Evolutionary conservation across 2,329 filamentous ascomycete genomes (phyloP).

Genomic region (Botryotinia globosa): DNA sequence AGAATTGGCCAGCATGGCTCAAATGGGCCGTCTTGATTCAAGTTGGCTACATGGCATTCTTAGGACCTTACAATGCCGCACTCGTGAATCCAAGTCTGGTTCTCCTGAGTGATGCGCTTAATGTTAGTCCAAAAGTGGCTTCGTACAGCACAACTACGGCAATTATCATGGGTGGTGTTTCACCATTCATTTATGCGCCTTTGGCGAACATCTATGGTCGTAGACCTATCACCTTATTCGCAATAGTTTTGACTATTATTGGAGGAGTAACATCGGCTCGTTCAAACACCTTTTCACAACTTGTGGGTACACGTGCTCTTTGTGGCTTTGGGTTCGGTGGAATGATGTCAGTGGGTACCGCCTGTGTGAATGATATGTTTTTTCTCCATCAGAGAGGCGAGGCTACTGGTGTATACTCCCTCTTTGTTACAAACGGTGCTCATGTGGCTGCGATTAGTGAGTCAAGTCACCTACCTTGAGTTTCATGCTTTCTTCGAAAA

Average conservation of each 20-base stretch:
- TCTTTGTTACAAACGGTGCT: slow-evolving; percentile 37
- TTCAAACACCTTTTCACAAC: slow-evolving; percentile 27
- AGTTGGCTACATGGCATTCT: slow-evolving; percentile 37
- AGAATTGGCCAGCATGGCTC: slow-evolving; percentile 38
- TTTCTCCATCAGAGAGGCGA: slow-evolving; percentile 36
- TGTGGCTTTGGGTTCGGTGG: slow-evolving; percentile 36
- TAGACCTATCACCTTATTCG: slow-evolving; percentile 35
- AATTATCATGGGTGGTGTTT: slow-evolving; percentile 35
- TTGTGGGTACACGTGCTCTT: slow-evolving; percentile 34
- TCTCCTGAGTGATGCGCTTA: slow-evolving; percentile 31
- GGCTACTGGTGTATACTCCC: slow-evolving; percentile 35
- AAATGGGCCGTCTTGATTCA: slow-evolving; percentile 38
- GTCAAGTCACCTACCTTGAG: slow-evolving; percentile 13
- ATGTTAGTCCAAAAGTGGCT: slow-evolving; percentile 29
- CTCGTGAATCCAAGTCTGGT: slow-evolving; percentile 36
- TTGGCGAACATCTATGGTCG: slow-evolving; percentile 35
- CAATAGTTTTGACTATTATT: slow-evolving; percentile 34
- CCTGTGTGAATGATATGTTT: slow-evolving; percentile 37
- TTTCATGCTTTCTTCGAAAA: background rate
- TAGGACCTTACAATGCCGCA: slow-evolving; percentile 36
- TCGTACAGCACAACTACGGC: slow-evolving; percentile 36
- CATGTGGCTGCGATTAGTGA: slow-evolving; percentile 35
- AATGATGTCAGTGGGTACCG: slow-evolving; percentile 37
- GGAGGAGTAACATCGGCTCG: slow-evolving; percentile 32
- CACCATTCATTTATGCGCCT: slow-evolving; percentile 36